Conservation (phyloP, 306 rosid species). For the Cicer pinnatifidum region DNA sequence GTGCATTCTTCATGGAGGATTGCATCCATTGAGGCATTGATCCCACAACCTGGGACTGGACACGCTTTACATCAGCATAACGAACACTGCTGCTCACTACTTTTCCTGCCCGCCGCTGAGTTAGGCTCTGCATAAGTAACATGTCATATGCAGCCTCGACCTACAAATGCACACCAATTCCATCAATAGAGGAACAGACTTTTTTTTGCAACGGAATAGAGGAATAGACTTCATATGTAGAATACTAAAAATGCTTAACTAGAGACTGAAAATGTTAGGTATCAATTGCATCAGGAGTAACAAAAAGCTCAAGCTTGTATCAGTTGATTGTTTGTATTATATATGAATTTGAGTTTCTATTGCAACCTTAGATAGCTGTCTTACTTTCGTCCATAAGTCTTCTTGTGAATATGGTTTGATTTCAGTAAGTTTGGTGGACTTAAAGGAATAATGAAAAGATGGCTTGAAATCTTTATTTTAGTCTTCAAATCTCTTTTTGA, state of each 20-base stretch:
- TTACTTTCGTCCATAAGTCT: not conserved
- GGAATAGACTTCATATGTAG: not conserved
- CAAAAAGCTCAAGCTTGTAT: not conserved
- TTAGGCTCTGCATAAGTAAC: slow-evolving; percentile 93
- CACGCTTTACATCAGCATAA: slow-evolving; percentile 92
- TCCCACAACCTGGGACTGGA: slow-evolving; percentile 56
- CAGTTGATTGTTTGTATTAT: not conserved
- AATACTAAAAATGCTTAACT: not conserved
- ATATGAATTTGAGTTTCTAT: no score
- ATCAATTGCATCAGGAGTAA: not conserved
- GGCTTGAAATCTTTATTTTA: not conserved
- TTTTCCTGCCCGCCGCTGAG: slow-evolving; percentile 88
- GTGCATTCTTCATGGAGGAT: slow-evolving; percentile 61
- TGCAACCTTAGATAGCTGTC: not conserved
- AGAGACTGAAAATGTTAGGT: not conserved
- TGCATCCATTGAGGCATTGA: slow-evolving; percentile 87
- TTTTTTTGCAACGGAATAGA: no score
- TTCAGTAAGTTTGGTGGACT: not conserved
- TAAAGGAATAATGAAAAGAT: not conserved
- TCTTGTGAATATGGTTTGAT: no score
- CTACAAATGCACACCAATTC: slow-evolving; percentile 49
- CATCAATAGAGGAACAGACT: slow-evolving; percentile 30
- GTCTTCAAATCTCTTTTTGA: not conserved
- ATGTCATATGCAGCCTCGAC: slow-evolving; percentile 99
- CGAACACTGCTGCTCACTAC: slow-evolving; percentile 78